These are phyloP conservation scores for Neurospora sp. DNA, from an alignment of 495 filamentous ascomycete species.

Conservation along the genomic window DNA sequence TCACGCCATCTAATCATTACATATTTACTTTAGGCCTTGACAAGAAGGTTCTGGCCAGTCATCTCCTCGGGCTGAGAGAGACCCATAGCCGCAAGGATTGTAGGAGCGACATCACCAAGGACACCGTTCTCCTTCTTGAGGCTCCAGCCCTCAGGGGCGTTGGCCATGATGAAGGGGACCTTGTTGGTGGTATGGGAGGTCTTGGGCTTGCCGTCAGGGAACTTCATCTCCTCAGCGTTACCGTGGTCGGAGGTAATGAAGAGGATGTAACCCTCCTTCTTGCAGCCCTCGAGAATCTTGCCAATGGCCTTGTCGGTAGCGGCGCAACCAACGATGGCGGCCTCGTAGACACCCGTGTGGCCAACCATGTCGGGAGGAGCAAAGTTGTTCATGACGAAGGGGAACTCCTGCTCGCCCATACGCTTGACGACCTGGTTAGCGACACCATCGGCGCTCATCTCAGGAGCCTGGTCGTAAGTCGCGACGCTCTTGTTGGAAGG, in stretches of 20 bases:
- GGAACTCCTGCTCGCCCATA: conserved; percentile 69
- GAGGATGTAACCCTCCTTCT: conserved; percentile 79
- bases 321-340: conserved; percentile 76
- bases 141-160: conserved; percentile 82
- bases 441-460: conserved; percentile 87
- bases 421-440: conserved; percentile 79
- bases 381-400: conserved; percentile 99
- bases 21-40: conserved; percentile 47
- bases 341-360: conserved; percentile 94
- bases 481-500: conserved; percentile 65
- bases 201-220: conserved; percentile 87
- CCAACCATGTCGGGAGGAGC: conserved; percentile 99
- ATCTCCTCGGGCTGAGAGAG: conserved; percentile 84
- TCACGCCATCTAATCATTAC: conserved; percentile 1
- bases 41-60: conserved; percentile 72
- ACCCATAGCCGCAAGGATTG: conserved; percentile 82
- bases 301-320: conserved; percentile 92
- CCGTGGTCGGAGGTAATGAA: conserved; percentile 96
- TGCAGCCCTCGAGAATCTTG: conserved; percentile 82
- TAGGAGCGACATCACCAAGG: conserved; percentile 91
- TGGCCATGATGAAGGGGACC: conserved; percentile 96
- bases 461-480: conserved; percentile 94
- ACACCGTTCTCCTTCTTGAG: conserved; percentile 76
- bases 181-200: conserved; percentile 96
- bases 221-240: conserved; percentile 99